These are phyloP conservation scores for Saccharomyces jurei DNA, from an alignment of 805 yeast genomes.

Conservation along the genomic window DNA sequence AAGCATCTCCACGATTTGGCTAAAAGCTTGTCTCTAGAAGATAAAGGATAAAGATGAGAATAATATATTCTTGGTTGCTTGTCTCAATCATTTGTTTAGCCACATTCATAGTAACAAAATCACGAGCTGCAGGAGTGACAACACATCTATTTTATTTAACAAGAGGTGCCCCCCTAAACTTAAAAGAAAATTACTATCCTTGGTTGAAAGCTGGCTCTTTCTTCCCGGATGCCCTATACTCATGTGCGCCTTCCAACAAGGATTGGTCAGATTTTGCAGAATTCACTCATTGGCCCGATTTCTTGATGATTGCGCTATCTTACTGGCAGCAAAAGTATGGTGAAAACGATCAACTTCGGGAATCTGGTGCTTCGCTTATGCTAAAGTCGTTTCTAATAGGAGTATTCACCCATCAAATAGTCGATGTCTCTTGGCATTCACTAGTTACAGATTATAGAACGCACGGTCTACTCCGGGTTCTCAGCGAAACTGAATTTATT, in stretches of 20 bases:
- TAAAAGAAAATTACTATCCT: constrained; percentile 21
- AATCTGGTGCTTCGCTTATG: constrained; percentile 19
- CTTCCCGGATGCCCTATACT: constrained; percentile 62
- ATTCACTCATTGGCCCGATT: constrained; percentile 65
- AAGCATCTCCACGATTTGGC: background rate
- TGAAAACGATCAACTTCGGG: constrained; percentile 1
- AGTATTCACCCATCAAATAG: constrained; percentile 50
- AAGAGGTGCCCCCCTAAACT: constrained; percentile 26
- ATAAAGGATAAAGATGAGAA: background rate
- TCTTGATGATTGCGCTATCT: constrained; percentile 39
- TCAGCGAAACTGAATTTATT: constrained; percentile 47
- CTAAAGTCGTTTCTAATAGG: constrained; percentile 54
- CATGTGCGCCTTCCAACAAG: constrained; percentile 43
- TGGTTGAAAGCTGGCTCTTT: constrained; percentile 53
- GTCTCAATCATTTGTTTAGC: background rate
- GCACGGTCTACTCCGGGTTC: constrained; percentile 43
- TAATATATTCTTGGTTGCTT: background rate
- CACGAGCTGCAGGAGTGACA: constrained; percentile 18
- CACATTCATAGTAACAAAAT: background rate
- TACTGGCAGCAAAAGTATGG: constrained; percentile 34
- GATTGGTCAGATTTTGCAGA: constrained; percentile 41
- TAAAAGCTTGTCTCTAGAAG: no score
- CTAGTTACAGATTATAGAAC: constrained; percentile 30
- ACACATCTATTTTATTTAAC: constrained; percentile 16
- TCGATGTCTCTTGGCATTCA: constrained; percentile 66